Base-by-base conservation (phyloP, 495 filamentous ascomycete genomes). In the Daldinia childiae region DNA sequence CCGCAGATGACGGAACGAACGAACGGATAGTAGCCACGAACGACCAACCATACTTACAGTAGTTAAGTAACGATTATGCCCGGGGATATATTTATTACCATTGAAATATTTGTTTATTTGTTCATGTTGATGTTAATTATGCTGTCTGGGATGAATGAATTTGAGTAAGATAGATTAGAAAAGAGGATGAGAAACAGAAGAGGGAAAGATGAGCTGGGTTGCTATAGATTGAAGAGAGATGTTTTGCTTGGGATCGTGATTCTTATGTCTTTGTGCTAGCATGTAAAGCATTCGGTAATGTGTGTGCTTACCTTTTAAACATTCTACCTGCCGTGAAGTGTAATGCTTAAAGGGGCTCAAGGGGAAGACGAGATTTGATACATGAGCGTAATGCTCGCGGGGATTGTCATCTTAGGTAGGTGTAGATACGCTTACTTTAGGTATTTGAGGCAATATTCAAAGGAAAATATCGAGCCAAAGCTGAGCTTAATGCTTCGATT, bases 31-130 rank as follows among this genome's bases (percentile, higher is more conserved):
- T 56, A 32, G 30, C 52, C 29, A 32, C 30, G 29, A 56, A 32
- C 30, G 29, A 56, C 30, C 30, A 32, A 24, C 52, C 52, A 4
- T 56, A 8, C 52, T 56, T 32, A 19, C 27, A 48, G 43, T 48
- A 48, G 43, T 45, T 45, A 17, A 55, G 26, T 19, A 21, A 56
- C 27, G 52, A 29, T 56, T 34, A 56, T 56, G 8, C 52, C 29
- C 52, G 52, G 27, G 27, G 27, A 30, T 30, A 32, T 56, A 32
- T 32, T 56, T 56, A 56, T 32, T 34, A 32, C 14, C 30, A 34
- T 19, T 56, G n/a, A 30, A 34, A 4, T 34, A 32, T 48, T 48
- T 48, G 43, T 48, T 48, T 4, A 21, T 8, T 19, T 48, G 43
- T 48, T 21, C 19, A 21, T 48, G 19, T 24, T 24, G 9, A 21